Percentiles rank a stretch among this genome's conserved stretches.
Conservation (phyloP, 202 grass and related monocot species). For the Setaria viridis region DNA sequence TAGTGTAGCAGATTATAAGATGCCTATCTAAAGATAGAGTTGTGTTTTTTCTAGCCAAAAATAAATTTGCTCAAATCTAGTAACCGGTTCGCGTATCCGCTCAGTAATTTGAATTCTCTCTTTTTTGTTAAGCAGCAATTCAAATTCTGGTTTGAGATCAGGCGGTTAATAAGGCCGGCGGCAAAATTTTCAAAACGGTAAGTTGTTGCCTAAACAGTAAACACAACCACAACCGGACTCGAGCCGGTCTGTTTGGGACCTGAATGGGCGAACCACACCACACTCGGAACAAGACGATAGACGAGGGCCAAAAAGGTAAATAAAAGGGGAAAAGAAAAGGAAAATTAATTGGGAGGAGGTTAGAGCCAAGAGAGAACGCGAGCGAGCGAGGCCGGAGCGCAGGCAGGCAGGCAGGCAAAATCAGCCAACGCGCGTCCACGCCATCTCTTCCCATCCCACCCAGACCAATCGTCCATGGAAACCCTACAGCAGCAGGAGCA, state of each 20-base stretch:
- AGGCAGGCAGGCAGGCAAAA: background rate
- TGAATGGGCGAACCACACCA: background rate
- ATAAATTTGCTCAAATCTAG: background rate
- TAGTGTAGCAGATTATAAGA: background rate
- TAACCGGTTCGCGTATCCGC: background rate
- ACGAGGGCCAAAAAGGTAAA: background rate
- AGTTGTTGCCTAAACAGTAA: background rate
- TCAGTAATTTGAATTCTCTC: background rate
- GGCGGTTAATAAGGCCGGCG: background rate
- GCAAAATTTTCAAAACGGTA: background rate
- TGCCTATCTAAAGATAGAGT: background rate
- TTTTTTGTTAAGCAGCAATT: background rate
- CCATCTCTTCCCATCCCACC: constrained; percentile 28
- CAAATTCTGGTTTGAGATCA: background rate
- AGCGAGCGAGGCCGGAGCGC: background rate
- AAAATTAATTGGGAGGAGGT: constrained; percentile 40
- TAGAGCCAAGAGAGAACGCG: background rate
- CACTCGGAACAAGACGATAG: background rate
- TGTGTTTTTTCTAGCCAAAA: background rate
- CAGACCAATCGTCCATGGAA: constrained; percentile 52
- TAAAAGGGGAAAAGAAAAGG: background rate
- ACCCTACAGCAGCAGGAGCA: background rate
- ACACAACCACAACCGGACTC: background rate
- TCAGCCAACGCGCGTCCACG: constrained; percentile 33
- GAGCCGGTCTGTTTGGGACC: background rate